These are phyloP conservation scores for Fusarium sp. DNA, from an alignment of 2,329 filamentous ascomycete genomes.

Conservation along the genomic window DNA sequence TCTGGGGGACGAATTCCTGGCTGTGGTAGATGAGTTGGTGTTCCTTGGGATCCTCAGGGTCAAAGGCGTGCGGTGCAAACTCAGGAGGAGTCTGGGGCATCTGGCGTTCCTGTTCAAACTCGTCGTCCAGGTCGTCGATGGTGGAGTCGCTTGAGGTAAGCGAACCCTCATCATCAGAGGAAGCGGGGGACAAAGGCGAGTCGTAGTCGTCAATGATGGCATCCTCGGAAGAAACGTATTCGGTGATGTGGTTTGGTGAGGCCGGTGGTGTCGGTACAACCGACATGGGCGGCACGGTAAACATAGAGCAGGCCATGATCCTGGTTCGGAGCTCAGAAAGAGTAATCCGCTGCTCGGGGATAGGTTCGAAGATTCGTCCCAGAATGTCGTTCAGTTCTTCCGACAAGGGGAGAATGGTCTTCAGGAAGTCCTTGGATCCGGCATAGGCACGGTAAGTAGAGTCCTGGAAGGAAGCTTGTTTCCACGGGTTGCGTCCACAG, in stretches of 20 bases:
- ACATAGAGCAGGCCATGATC: slow-evolving; percentile 80
- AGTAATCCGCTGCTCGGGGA: slow-evolving; percentile 85
- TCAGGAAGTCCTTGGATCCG: slow-evolving; percentile 86
- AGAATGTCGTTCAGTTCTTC: slow-evolving; percentile 90
- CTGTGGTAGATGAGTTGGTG: slow-evolving; percentile 55
- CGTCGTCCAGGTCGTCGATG: slow-evolving; percentile 65
- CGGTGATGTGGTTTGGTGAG: slow-evolving; percentile 57
- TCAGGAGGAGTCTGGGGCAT: slow-evolving; percentile 55
- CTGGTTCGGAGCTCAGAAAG: slow-evolving; percentile 81
- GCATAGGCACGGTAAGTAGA: slow-evolving; percentile 94
- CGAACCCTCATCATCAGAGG: slow-evolving; percentile 69
- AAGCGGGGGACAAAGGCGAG: slow-evolving; percentile 63
- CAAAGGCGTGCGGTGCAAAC: slow-evolving; percentile 59
- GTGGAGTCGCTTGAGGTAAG: slow-evolving; percentile 67
- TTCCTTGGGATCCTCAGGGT: slow-evolving; percentile 60
- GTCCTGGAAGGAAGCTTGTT: slow-evolving; percentile 92
- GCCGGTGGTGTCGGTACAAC: slow-evolving; percentile 55
- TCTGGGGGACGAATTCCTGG: slow-evolving; percentile 62
- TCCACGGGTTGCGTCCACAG: slow-evolving; percentile 99
- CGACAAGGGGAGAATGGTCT: slow-evolving; percentile 91
- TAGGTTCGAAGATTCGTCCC: slow-evolving; percentile 86
- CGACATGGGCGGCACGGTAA: slow-evolving; percentile 67
- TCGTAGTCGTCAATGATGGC: slow-evolving; percentile 59
- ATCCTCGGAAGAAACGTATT: slow-evolving; percentile 64
- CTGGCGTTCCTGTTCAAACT: slow-evolving; percentile 61